Evolutionary conservation across 2,329 filamentous ascomycete species (phyloP), one percentile per base, ranked within the genome.

Genomic region (Dactylonectria estremocensis): DNA sequence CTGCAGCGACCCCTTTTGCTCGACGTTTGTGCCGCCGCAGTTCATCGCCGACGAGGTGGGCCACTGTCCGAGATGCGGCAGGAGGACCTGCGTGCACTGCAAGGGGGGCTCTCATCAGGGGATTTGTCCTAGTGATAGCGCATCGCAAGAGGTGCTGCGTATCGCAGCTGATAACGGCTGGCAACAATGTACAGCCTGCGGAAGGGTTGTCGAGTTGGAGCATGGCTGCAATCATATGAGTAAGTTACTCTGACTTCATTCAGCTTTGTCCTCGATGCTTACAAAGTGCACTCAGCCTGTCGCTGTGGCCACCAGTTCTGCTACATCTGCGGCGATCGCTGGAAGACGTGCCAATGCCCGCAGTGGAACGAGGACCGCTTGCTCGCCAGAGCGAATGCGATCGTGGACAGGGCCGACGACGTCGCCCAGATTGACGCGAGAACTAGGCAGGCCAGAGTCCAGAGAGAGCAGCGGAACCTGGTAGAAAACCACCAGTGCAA

Each of bases 151-250:
- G 22, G 54, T 88, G 0, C 66, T 88, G 1, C 53, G 74, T 0
- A 55, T 85, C 0, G 86, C 85, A 0, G 61, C 68, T 0, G 65
- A 77, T 0, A 72, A 86, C 3, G 80, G 82, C 0, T 91, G 87
- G 88, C 82, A 85, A 72, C 78, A 82, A 2, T 91, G 88, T 64
- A 74, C 70, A 2, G 53, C 66, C 0, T 91, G 88, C 69, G 67
- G 67, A 0, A 68, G 77, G 0, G 37, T 90, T 8, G 81, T 90
- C 0, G 86, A 89, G 74, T 76, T 87, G 0, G 43, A 69, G 0
- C 11, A 40, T 0, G 88, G 89, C 1, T 90, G 88, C 66, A 81
- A 85, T 57, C 87, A 90, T 57, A 89, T 90, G 3, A 85, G 88
- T 90, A 70, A 72, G 85, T 28, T 28, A 28, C 24, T 28, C 24